A percentile compares a stretch with the other conserved stretches of the same genome.
phyloP scores from a whole-genome alignment of 306 rosid genomes.

The Dalbergia oliveri region DNA sequence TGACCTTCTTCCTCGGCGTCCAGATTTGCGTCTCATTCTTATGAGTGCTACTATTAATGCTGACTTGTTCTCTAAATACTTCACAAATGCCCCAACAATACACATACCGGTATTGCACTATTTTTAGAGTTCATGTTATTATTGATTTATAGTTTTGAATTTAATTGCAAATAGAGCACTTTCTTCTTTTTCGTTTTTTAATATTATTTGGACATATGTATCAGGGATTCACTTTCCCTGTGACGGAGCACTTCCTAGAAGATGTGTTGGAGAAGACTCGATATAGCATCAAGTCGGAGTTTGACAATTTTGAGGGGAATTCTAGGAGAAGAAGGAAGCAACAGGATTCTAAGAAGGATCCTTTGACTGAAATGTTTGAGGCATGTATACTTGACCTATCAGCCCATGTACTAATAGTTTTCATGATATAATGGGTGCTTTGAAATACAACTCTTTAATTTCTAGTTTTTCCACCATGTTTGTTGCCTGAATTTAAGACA shows the following conservation, averaged over 20 bases:
- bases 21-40: constrained; percentile 89
- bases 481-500: constrained; percentile 35
- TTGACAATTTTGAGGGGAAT: constrained; percentile 73
- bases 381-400: constrained; percentile 54
- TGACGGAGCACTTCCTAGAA: constrained; percentile 82
- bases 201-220: constrained; percentile 45
- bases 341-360: constrained; percentile 87
- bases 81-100: constrained; percentile 78
- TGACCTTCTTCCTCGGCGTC: constrained; percentile 93
- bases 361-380: constrained; percentile 90
- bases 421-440: constrained; percentile 40
- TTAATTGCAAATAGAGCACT: constrained; percentile 19
- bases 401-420: constrained; percentile 11
- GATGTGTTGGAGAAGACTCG: constrained; percentile 87
- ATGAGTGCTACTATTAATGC: constrained; percentile 99
- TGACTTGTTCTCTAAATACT: constrained; percentile 88
- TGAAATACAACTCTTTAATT: constrained; percentile 33
- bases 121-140: constrained; percentile 39
- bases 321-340: constrained; percentile 87
- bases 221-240: constrained; percentile 92
- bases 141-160: not conserved
- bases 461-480: not conserved
- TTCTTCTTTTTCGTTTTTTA: not conserved
- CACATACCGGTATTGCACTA: constrained; percentile 76
- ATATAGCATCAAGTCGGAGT: constrained; percentile 79